Evolutionary conservation across 2,329 filamentous ascomycete species (phyloP).

Genomic region (Phoma herbarum): DNA sequence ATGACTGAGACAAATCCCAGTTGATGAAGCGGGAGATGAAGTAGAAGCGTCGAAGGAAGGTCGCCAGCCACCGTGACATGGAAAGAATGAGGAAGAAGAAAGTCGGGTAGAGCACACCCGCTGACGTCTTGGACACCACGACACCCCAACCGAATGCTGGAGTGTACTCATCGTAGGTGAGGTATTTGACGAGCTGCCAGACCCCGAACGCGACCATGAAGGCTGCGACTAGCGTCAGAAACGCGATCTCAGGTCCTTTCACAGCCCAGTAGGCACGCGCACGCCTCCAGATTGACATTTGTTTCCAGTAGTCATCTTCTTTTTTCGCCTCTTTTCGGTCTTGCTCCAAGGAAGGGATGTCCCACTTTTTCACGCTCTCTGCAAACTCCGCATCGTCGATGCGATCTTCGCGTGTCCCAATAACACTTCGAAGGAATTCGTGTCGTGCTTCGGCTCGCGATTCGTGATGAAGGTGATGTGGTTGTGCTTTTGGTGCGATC

Average conservation of each 20-base stretch:
- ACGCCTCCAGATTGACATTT: constrained; percentile 57
- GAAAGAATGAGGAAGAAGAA: constrained; percentile 67
- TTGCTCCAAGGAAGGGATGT: constrained; percentile 59
- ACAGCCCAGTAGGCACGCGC: constrained; percentile 65
- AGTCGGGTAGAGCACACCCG: constrained; percentile 65
- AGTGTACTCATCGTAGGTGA: constrained; percentile 55
- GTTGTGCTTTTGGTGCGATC: constrained; percentile 57
- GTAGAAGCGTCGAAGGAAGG: constrained; percentile 61
- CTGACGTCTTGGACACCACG: constrained; percentile 63
- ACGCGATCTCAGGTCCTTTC: constrained; percentile 62
- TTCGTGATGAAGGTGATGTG: constrained; percentile 57
- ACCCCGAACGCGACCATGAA: constrained; percentile 62
- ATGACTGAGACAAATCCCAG: constrained; percentile 64
- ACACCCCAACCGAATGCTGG: constrained; percentile 65
- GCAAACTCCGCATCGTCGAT: constrained; percentile 61
- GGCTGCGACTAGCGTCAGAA: constrained; percentile 58
- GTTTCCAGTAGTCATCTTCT: constrained; percentile 58
- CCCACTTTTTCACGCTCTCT: constrained; percentile 56
- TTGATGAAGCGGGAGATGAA: constrained; percentile 64
- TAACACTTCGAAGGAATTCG: constrained; percentile 61
- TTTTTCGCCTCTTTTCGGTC: constrained; percentile 59
- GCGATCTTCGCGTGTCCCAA: constrained; percentile 54
- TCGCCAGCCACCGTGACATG: constrained; percentile 67
- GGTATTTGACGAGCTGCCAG: constrained; percentile 66
- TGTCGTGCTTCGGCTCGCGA: constrained; percentile 56